Evolutionary conservation across 306 rosid species (phyloP).

Genomic region (Dryas octopetala): DNA sequence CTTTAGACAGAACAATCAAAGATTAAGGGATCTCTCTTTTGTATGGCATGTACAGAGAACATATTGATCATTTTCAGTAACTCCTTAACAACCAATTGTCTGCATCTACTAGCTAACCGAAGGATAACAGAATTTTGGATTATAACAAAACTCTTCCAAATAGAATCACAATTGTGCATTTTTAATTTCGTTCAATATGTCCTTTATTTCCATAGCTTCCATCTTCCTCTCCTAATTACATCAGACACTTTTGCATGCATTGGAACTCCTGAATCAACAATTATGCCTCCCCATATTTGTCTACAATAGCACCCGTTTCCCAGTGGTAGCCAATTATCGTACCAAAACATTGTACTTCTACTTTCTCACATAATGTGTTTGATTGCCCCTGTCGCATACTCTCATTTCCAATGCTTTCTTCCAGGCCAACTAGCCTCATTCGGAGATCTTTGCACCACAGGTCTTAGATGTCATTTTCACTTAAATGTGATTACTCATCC

Average conservation of each 20-base stretch:
- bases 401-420: neutral
- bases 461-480: neutral
- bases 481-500: neutral
- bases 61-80: neutral
- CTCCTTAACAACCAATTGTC: neutral
- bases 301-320: no score
- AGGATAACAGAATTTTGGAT: neutral
- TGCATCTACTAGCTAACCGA: neutral
- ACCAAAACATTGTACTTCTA: no score
- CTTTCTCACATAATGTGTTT: no score
- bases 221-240: neutral
- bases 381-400: neutral
- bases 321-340: no score
- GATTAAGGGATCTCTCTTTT: neutral
- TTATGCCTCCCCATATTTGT: no score
- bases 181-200: neutral
- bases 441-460: neutral
- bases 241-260: no score
- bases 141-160: neutral
- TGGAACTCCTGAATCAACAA: no score
- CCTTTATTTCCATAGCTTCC: neutral
- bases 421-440: neutral
- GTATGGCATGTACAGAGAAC: neutral
- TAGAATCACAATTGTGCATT: neutral
- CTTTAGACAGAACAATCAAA: neutral